Percentiles rank a stretch among this genome's conserved stretches.
These are phyloP conservation scores for Lactarius vividus DNA, from an alignment of 768 basidiomycete species.

Conservation along the genomic window DNA sequence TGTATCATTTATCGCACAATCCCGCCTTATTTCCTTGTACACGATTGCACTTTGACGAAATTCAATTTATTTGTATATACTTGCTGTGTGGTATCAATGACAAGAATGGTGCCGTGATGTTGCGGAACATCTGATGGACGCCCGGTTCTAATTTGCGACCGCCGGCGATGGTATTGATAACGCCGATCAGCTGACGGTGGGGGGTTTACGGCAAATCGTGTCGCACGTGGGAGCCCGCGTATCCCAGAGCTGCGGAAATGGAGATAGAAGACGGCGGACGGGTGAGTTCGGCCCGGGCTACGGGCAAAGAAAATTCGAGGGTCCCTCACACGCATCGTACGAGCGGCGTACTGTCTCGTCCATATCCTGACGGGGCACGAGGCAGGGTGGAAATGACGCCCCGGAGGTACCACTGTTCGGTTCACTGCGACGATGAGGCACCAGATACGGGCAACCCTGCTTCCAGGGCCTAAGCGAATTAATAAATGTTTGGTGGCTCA, in stretches of 20 bases:
- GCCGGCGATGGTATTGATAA: conserved; percentile 13
- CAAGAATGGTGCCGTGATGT: conserved; percentile 10
- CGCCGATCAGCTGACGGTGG: conserved; percentile 19
- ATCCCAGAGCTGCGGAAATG: conserved; percentile 9
- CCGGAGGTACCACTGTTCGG: not conserved
- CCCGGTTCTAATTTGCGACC: not conserved
- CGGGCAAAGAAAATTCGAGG: not conserved
- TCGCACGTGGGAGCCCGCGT: conserved; percentile 13
- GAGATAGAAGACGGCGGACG: not conserved
- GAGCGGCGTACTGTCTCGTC: not conserved
- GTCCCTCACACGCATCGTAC: not conserved
- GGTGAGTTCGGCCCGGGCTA: not conserved
- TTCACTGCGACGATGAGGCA: conserved; percentile 3
- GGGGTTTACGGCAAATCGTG: conserved; percentile 8
- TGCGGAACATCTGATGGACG: conserved; percentile 16
- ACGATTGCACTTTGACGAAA: conserved; percentile 17
- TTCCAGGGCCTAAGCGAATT: conserved; percentile 5
- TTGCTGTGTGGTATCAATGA: conserved; percentile 15
- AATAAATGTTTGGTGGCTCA: conserved; percentile 11
- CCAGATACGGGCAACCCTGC: not conserved
- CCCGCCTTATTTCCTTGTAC: conserved; percentile 7
- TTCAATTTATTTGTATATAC: conserved; percentile 28
- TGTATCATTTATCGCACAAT: conserved; percentile 27
- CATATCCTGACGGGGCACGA: conserved; percentile 1
- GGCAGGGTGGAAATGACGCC: not conserved